Evolutionary conservation across 2,329 filamentous ascomycete genomes (phyloP).

Genomic region (Pseudogymnoascus sp.): DNA sequence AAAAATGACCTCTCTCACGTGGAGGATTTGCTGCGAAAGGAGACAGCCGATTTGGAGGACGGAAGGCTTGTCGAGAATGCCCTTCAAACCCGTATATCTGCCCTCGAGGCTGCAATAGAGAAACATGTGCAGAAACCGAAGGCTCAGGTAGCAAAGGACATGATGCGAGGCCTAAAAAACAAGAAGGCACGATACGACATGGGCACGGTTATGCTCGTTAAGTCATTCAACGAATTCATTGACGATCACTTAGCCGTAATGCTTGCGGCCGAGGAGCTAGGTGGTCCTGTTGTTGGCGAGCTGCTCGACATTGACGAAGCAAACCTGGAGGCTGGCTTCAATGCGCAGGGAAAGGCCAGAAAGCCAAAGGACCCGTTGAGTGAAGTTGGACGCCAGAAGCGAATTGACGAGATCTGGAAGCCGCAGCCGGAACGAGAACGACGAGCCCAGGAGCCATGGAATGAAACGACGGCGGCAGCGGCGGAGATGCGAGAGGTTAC

Average conservation of each 20-base stretch:
- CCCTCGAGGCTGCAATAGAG: slow-evolving; percentile 51
- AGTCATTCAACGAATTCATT: slow-evolving; percentile 63
- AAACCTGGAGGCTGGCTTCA: slow-evolving; percentile 54
- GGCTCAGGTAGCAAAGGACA: slow-evolving; percentile 55
- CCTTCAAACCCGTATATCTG: slow-evolving; percentile 52
- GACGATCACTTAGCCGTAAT: slow-evolving; percentile 63
- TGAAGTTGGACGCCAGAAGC: slow-evolving; percentile 48
- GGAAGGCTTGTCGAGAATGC: slow-evolving; percentile 48
- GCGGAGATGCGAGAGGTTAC: slow-evolving; percentile 56
- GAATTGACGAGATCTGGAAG: slow-evolving; percentile 59
- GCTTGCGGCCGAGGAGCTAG: slow-evolving; percentile 76
- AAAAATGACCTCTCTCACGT: slow-evolving; percentile 37
- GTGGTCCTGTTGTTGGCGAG: slow-evolving; percentile 75
- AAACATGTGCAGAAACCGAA: slow-evolving; percentile 52
- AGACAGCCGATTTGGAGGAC: slow-evolving; percentile 46
- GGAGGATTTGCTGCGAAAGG: slow-evolving; percentile 43
- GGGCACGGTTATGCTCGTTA: slow-evolving; percentile 55
- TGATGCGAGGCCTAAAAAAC: slow-evolving; percentile 52
- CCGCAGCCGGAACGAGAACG: slow-evolving; percentile 18
- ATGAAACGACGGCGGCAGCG: slow-evolving; percentile 36
- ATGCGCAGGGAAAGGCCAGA: slow-evolving; percentile 50
- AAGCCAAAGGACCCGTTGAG: slow-evolving; percentile 39
- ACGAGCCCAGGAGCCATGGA: slow-evolving; percentile 23
- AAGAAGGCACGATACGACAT: slow-evolving; percentile 55
- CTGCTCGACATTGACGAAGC: slow-evolving; percentile 58